Evolutionary conservation across 805 yeast species (phyloP).

Genomic region (Candida caryicola): DNA sequence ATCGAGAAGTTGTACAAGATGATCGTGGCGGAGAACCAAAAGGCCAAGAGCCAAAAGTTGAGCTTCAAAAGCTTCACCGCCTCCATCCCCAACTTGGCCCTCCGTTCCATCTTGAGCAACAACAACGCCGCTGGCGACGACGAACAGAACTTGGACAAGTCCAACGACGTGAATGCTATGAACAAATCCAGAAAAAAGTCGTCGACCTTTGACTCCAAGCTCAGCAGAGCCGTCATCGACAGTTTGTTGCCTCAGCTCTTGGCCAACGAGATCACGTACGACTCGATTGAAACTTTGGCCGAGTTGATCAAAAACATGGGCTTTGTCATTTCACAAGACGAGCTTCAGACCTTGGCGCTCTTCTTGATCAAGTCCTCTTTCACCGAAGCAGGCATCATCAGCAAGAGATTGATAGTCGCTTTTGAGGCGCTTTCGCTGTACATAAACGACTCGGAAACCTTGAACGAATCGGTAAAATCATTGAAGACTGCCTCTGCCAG

Average conservation of each 20-base stretch:
- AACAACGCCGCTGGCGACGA: neutral
- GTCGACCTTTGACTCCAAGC: slow-evolving; percentile 9
- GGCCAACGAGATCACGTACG: slow-evolving; percentile 41
- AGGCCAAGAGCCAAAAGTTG: slow-evolving; percentile 12
- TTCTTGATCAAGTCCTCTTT: slow-evolving; percentile 37
- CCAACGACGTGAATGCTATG: neutral
- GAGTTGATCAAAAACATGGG: slow-evolving; percentile 56
- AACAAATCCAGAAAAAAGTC: slow-evolving; percentile 2
- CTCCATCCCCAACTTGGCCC: slow-evolving; percentile 52
- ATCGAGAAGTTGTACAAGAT: slow-evolving; percentile 25
- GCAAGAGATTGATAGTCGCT: slow-evolving; percentile 50
- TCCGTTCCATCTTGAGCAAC: slow-evolving; percentile 40
- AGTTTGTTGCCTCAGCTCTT: slow-evolving; percentile 39
- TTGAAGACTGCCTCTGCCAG: neutral
- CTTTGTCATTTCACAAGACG: slow-evolving; percentile 32
- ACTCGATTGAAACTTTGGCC: slow-evolving; percentile 57
- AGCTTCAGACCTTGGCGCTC: slow-evolving; percentile 25
- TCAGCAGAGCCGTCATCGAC: slow-evolving; percentile 32
- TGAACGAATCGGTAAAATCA: slow-evolving; percentile 5
- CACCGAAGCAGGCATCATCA: slow-evolving; percentile 41
- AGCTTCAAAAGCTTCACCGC: slow-evolving; percentile 36
- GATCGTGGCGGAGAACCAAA: slow-evolving; percentile 16
- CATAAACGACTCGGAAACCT: slow-evolving; percentile 1
- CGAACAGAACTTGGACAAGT: neutral
- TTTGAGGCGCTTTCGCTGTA: slow-evolving; percentile 41